Base-by-base conservation (phyloP, 768 basidiomycete genomes). In the Boletus reticuloceps region DNA sequence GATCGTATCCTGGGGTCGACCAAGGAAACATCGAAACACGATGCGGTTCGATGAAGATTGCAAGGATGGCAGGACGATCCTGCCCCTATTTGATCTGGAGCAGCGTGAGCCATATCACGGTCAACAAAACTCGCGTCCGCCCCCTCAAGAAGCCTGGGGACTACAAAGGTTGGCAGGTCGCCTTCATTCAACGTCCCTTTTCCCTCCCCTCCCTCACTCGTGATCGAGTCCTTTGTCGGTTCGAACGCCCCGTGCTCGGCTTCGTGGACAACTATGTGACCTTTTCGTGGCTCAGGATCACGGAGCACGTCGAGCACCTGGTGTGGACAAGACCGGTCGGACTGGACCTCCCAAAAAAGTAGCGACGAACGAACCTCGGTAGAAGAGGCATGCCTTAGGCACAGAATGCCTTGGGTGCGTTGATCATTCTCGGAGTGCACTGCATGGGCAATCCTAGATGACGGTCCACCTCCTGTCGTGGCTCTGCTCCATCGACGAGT, bases 91-190 rank as follows among this genome's bases (percentile, higher is more conserved):
- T 10, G 12, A 22, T 22, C 32, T 11, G 46, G 19, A 11, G 20
- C 14, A 5, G 11, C 46, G 27, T 29, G 9, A 29, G 27, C 27
- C 27, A 29, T 29, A 29, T 29, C 27, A 29, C 27, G 27, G 27
- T 29, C 9, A 16, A 25, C 3, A 3, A 22, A 22, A 22, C 22
- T 22, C 22, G 22, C 22, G 22, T 22, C 20, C 14, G 5, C 13
- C n/a, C 6, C 37, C 14, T 32, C 19, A 0, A 32, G 13, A 8
- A 40, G 32, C 29, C 12, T 20, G 16, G 47, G 42, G 1, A 13
- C 19, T 9, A 29, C 16, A 32, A 31, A n/a, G 10, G 37, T 42
- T 13, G 78, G 73, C 64, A 83, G 80, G 1, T 86, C 85, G 3
- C 82, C 76, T n/a, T 20, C 25, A 5, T 47, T 19, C 38, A 12